Conservation (phyloP, 106 monocot genomes). For the Phalaenopsis equestris region DNA sequence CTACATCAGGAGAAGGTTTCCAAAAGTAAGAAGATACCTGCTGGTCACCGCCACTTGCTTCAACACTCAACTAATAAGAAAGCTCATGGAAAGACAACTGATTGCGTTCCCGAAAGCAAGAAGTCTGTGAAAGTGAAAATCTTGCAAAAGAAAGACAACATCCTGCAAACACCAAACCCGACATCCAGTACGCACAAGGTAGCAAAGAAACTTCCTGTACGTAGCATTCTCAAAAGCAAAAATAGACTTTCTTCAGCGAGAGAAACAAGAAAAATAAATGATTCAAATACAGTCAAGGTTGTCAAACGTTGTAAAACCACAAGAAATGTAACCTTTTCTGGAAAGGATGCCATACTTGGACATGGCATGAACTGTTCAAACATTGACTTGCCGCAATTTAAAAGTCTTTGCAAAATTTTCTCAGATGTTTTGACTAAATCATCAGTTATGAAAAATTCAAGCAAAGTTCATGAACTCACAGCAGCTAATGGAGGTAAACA, state of each 20-base stretch:
- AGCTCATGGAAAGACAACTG: conserved; percentile 9
- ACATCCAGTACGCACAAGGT: conserved; percentile 13
- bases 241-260: background rate
- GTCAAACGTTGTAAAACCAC: conserved; percentile 7
- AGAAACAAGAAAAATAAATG: conserved; percentile 7
- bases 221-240: conserved; percentile 30
- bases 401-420: conserved; percentile 41
- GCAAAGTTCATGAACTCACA: background rate
- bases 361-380: conserved; percentile 15
- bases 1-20: conserved; percentile 21
- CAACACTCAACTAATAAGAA: conserved; percentile 6
- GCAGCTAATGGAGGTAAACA: too few relatives aligned
- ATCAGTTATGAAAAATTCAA: conserved; percentile 17
- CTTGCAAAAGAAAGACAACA: conserved; percentile 9
- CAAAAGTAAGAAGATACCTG: conserved; percentile 12
- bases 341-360: conserved; percentile 25
- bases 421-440: conserved; percentile 42
- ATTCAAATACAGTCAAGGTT: background rate
- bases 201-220: conserved; percentile 12
- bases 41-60: conserved; percentile 5
- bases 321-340: conserved; percentile 35
- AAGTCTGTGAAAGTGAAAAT: conserved; percentile 12
- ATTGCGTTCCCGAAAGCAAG: conserved; percentile 9
- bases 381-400: conserved; percentile 29
- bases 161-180: too few relatives aligned